These are phyloP conservation scores for Talaromyces sp. DNA, from an alignment of 2,329 filamentous ascomycete genomes.

Conservation along the genomic window DNA sequence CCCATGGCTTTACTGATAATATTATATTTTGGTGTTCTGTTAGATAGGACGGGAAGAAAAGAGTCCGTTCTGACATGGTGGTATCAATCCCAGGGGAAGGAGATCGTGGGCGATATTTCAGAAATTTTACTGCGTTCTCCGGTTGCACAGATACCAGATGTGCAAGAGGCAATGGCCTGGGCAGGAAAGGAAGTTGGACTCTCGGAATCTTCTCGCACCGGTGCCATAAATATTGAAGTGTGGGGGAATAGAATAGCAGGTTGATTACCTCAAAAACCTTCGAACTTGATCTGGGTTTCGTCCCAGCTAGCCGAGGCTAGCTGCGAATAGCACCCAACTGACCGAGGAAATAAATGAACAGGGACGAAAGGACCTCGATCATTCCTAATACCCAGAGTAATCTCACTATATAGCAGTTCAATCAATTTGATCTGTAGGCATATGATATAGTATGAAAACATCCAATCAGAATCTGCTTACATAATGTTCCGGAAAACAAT, in stretches of 20 bases:
- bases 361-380: neutral
- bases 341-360: too few species aligned
- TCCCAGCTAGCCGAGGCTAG: neutral
- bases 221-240: too few species aligned
- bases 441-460: neutral
- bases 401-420: too few species aligned
- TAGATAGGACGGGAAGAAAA: neutral
- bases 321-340: too few species aligned
- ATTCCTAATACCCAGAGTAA: neutral
- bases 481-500: neutral
- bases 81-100: neutral
- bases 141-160: neutral
- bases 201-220: neutral
- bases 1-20: slow-evolving; percentile 2
- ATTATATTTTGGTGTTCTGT: neutral
- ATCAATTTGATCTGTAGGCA: neutral
- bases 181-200: neutral
- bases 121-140: neutral
- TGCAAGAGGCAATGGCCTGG: neutral
- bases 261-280: neutral
- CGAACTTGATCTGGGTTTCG: neutral
- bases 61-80: neutral
- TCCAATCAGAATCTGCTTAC: slow-evolving; percentile 6
- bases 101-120: neutral
- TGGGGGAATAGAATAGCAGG: neutral